A percentile compares a stretch with the other conserved stretches of the same genome.
These are phyloP conservation scores for Pythium apleroticum DNA, from an alignment of 352 stramenopile species.

Conservation along the genomic window DNA sequence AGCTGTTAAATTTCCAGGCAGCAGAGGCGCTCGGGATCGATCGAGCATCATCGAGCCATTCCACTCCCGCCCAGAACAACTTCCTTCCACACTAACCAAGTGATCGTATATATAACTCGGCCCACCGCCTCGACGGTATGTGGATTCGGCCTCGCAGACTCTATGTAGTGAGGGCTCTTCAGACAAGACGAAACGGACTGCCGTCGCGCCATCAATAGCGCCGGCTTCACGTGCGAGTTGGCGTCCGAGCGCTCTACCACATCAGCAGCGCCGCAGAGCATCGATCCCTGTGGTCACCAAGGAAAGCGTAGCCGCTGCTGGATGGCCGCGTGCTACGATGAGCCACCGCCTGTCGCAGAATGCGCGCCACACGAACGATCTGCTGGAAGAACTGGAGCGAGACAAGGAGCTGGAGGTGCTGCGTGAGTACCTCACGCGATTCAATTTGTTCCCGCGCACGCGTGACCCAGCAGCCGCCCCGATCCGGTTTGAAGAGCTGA, in stretches of 20 bases:
- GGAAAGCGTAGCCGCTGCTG: not conserved
- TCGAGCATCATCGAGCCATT: not conserved
- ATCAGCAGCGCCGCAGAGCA: not conserved
- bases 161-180: not conserved
- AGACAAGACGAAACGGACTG: conserved; percentile 2
- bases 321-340: conserved; percentile 34
- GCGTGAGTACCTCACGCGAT: conserved; percentile 79
- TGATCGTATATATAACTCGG: not conserved
- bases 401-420: conserved; percentile 87
- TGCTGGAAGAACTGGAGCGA: conserved; percentile 83
- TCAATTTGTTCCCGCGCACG: conserved; percentile 75
- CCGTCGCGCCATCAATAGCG: conserved; percentile 1
- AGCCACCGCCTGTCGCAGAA: conserved; percentile 83
- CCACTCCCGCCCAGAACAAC: not conserved
- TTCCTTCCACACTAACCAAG: not conserved
- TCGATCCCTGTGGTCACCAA: not conserved
- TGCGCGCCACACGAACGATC: conserved; percentile 74
- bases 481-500: conserved; percentile 91
- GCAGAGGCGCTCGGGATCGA: not conserved
- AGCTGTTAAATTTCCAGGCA: not conserved
- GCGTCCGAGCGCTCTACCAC: not conserved
- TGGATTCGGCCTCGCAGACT: not conserved
- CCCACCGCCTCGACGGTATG: no score
- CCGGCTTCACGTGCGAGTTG: not conserved
- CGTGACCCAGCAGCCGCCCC: conserved; percentile 68